These are phyloP conservation scores for Cercospora sp. DNA, from an alignment of 2,329 filamentous ascomycete genomes.

Conservation along the genomic window DNA sequence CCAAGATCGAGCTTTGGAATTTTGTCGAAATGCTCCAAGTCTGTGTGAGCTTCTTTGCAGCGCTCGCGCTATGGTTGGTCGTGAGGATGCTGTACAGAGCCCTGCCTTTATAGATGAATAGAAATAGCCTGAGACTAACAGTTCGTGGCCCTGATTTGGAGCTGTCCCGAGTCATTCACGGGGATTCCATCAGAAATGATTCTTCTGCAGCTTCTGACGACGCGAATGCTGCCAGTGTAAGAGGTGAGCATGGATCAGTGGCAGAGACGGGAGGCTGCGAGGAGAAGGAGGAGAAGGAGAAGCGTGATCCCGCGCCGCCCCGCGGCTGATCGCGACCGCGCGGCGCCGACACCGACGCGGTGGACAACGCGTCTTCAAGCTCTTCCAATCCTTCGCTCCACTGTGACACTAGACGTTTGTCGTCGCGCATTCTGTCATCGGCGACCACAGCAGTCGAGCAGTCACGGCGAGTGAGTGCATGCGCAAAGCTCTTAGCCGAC, in stretches of 20 bases:
- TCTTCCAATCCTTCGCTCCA: not conserved
- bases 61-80: not conserved
- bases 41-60: slow-evolving; percentile 34
- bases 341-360: too few species aligned
- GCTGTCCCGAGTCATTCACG: not conserved
- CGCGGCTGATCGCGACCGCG: too few species aligned
- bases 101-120: not conserved
- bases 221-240: too few species aligned
- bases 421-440: not conserved
- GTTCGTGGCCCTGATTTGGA: not conserved
- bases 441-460: not conserved
- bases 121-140: not conserved
- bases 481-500: not conserved
- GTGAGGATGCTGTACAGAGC: not conserved
- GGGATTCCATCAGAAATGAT: not conserved
- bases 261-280: too few species aligned
- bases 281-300: too few species aligned
- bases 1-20: slow-evolving; percentile 45
- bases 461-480: not conserved
- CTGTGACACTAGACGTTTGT: not conserved
- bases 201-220: not conserved
- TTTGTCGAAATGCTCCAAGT: slow-evolving; percentile 48
- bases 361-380: too few species aligned
- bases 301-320: too few species aligned
- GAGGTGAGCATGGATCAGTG: too few species aligned